phyloP scores from a whole-genome alignment of 495 filamentous ascomycete species.

The Hyaloscypha hepaticicola region DNA sequence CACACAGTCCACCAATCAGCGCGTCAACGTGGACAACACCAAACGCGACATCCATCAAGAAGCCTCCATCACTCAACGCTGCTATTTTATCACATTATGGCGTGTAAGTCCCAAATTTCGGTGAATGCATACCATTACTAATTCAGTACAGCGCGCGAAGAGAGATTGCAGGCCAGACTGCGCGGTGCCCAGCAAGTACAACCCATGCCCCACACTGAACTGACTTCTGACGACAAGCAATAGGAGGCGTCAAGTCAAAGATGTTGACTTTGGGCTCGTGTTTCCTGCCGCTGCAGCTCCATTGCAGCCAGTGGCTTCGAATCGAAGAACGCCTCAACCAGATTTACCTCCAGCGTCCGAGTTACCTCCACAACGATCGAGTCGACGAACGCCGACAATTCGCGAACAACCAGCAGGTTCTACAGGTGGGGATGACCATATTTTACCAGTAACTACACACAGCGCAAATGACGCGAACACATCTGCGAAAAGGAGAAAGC shows the following conservation, averaged over 20 bases:
- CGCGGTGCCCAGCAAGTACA: constrained; percentile 30
- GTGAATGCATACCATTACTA: background rate
- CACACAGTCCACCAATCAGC: background rate
- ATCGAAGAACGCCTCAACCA: constrained; percentile 11
- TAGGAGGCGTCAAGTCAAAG: constrained; percentile 30
- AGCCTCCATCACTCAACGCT: background rate
- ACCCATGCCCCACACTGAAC: background rate
- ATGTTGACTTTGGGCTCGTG: constrained; percentile 32
- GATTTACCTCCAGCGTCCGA: constrained; percentile 4
- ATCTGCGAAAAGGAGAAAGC: constrained; percentile 31
- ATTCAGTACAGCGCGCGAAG: constrained; percentile 30
- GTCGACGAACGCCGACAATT: constrained; percentile 9
- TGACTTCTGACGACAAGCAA: constrained; percentile 2
- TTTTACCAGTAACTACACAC: constrained; percentile 1
- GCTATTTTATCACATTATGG: constrained; percentile 8
- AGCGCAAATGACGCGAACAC: constrained; percentile 29
- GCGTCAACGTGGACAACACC: background rate
- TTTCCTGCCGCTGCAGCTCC: constrained; percentile 25
- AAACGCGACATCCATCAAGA: constrained; percentile 2
- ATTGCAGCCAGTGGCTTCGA: constrained; percentile 4
- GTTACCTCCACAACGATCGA: constrained; percentile 12
- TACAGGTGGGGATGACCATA: background rate
- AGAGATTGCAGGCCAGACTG: constrained; percentile 30
- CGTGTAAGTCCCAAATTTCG: constrained; percentile 8
- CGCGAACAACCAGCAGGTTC: background rate